Evolutionary conservation across 2,329 filamentous ascomycete species (phyloP), one percentile per base, ranked within the genome.

Genomic region (Xylaria multiplex): DNA sequence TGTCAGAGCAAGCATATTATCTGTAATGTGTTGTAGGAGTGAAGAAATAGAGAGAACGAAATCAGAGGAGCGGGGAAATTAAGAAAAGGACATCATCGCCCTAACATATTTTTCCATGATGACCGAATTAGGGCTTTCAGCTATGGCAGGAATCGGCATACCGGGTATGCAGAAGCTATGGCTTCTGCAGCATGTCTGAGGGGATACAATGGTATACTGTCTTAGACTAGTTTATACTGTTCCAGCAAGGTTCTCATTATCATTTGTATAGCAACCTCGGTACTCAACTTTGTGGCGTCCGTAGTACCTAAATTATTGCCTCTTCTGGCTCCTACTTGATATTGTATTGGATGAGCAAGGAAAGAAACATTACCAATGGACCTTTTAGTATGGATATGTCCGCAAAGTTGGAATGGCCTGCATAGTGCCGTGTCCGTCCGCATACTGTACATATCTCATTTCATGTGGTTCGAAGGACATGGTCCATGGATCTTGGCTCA

Each of bases 311-410:
- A 32, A 30, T n/a, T n/a, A 61, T 60, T 65, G 42, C 62, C 57
- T 37, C 35, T 65, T 56, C 45, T 19, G 59, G 62, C 53, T 22
- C 16, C 55, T 22, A 35, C 49, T 59, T 50, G 43, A 14, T 30
- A 50, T 61, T 55, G 56, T 55, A 65, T 65, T 65, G 62, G 56
- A 59, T 42, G 37, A 55, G n/a, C 35, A 13, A 27, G 42, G 40
- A 24, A 24, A 14, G 8, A 19, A 50, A 13, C 49, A 30, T 14
- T 13, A 42, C 30, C 37, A 32, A 16, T 49, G 52, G 13, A 9
- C 9, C 9, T 40, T 45, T 55, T 9, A 46, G 19, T 19, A 19
- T 19, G 19, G 6, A 8, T 30, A 43, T 43, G 6, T 50, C 43
- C 19, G 49, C 30, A 56, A 42, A 43, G n/a, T 24, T 24, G 22